phyloP scores from a whole-genome alignment of 2,329 filamentous ascomycete species.

The Bipolaris cookei region DNA sequence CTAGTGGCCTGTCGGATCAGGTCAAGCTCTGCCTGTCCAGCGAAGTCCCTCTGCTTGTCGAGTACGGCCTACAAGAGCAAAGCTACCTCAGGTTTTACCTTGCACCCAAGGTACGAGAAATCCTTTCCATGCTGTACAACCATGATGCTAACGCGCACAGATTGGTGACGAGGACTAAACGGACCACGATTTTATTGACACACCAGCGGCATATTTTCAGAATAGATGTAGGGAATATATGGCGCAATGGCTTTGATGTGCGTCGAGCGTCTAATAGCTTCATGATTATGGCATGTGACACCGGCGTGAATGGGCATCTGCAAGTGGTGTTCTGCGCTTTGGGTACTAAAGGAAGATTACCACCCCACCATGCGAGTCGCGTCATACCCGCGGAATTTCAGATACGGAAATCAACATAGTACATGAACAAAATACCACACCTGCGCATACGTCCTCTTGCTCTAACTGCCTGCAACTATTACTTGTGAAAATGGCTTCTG shows the following conservation, averaged over 20 bases:
- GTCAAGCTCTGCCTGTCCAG: conserved; percentile 95
- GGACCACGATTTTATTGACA: conserved; percentile 23
- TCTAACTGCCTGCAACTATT: not conserved
- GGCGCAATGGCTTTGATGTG: conserved; percentile 37
- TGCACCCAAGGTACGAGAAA: conserved; percentile 83
- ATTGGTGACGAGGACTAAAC: conserved; percentile 71
- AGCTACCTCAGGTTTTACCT: conserved; percentile 97
- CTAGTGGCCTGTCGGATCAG: conserved; percentile 76
- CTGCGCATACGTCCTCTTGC: conserved; percentile 1
- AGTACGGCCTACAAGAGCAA: conserved; percentile 83
- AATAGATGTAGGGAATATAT: conserved; percentile 31
- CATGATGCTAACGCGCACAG: conserved; percentile 57
- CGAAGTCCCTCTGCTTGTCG: conserved; percentile 94
- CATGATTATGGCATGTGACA: conserved; percentile 22
- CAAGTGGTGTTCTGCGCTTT: conserved; percentile 27
- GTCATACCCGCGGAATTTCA: conserved; percentile 45
- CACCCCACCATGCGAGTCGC: conserved; percentile 40
- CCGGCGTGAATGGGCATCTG: conserved; percentile 28
- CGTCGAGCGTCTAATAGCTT: conserved; percentile 33
- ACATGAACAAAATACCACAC: conserved; percentile 18
- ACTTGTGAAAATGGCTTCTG: conserved; percentile 35
- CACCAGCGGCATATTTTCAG: conserved; percentile 36
- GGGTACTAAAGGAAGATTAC: conserved; percentile 25
- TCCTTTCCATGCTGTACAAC: not conserved
- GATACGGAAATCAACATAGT: conserved; percentile 45